Evolutionary conservation across 306 rosid species (phyloP).

Genomic region (Astragalus membranaceus): DNA sequence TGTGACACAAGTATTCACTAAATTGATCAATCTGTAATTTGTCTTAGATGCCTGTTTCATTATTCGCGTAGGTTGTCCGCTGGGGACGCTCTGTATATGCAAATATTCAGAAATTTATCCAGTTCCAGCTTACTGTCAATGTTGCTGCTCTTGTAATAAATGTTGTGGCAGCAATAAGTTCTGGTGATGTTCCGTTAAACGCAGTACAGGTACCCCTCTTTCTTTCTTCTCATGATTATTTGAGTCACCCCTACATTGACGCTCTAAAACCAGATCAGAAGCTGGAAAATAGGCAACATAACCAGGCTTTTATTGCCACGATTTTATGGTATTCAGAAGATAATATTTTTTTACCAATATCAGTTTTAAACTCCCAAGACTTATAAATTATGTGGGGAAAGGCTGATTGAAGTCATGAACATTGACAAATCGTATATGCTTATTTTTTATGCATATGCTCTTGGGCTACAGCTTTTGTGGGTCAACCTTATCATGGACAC

Average conservation of each 20-base stretch:
- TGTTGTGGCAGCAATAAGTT: conserved; percentile 81
- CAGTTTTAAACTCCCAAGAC: not conserved
- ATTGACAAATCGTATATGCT: not conserved
- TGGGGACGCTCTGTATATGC: conserved; percentile 99
- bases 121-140: conserved; percentile 95
- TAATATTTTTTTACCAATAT: not conserved
- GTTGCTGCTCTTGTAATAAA: conserved; percentile 96
- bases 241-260: not conserved
- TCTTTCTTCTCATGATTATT: conserved; percentile 1
- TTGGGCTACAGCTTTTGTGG: conserved; percentile 73
- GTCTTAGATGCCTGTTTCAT: conserved; percentile 10
- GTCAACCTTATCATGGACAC: conserved; percentile 99
- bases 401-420: conserved; percentile 3
- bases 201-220: conserved; percentile 69
- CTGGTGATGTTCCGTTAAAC: conserved; percentile 85
- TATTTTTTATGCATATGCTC: conserved; percentile 22
- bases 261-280: conserved; percentile 8
- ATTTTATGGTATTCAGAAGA: not conserved
- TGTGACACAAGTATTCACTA: not conserved
- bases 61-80: conserved; percentile 72
- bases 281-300: not conserved
- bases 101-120: conserved; percentile 95
- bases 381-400: not conserved
- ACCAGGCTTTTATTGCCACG: not conserved
- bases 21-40: conserved; percentile 12